Evolutionary conservation across 805 yeast genomes (phyloP), one percentile per base, ranked within the genome.

Genomic region (Saturnispora zaruensis): DNA sequence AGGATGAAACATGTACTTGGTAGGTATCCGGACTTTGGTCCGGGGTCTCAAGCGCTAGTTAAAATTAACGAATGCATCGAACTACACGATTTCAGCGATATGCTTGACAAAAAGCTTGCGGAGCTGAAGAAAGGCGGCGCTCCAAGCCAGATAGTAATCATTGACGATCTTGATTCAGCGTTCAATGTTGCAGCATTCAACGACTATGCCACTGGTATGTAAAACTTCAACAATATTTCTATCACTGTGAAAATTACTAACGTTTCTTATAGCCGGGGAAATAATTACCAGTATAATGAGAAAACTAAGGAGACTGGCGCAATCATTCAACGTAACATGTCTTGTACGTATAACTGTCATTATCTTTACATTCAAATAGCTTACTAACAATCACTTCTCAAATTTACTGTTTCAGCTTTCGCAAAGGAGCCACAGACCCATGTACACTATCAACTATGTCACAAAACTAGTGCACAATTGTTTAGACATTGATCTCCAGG

Each of bases 291-390:
- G 38, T 13, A 41, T 50, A 7, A 14, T 50, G 28, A 52, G 59
- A 20, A 53, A 41, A 14, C 42, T 65, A 25, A 49, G 68, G 32
- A 57, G 54, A 43, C 41, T 59, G 6, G 55, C 64, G 5, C 61
- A 63, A 21, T 18, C 46, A 1, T 21, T 37, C 9, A 54, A 51
- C 14, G 30, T 52, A 2, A 46, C 61, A 1, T 50, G 59, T 5
- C 30, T 64, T 14, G 66, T 64, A 54, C 53, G 65, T 51, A 34
- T 23, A 23, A 24, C 18, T 6, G 7, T 20, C 11, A n/a, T 2
- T 9, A 23, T 7, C 13, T 14, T 41, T 9, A 14, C 18, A 16
- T 11, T 24, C 11, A 23, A 24, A 18, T 32, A 16, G 7, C 2
- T 20, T 9, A 18, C 9, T 18, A 41, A 11, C 13, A 25, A 5